Evolutionary conservation across 2,329 filamentous ascomycete genomes (phyloP).

Genomic region (Nigrospora oryzae): DNA sequence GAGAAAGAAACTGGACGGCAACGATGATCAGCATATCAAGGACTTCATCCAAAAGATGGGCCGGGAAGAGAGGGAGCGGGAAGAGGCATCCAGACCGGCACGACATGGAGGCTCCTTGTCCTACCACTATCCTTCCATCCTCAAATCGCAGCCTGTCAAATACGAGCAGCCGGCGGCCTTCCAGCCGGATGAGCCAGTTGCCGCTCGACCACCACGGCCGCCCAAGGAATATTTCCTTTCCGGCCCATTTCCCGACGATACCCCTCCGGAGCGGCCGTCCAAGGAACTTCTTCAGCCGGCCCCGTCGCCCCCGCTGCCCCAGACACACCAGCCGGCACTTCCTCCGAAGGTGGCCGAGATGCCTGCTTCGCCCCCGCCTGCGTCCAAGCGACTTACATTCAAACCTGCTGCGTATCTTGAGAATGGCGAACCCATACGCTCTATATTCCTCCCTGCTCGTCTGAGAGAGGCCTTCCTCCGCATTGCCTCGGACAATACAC

Average conservation of each 20-base stretch:
- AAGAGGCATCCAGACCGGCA: constrained; percentile 4
- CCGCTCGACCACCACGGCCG: constrained; percentile 26
- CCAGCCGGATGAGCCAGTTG: constrained; percentile 5
- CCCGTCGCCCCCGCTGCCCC: constrained; percentile 6
- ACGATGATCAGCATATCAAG: constrained; percentile 12
- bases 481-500: constrained; percentile 69
- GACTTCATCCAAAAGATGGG: constrained; percentile 12
- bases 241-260: constrained; percentile 1
- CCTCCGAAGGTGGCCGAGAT: constrained; percentile 22
- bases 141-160: constrained; percentile 38
- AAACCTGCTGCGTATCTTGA: constrained; percentile 82
- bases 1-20: constrained; percentile 33
- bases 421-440: constrained; percentile 76
- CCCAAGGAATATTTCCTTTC: constrained; percentile 22
- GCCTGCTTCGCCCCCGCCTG: constrained; percentile 10
- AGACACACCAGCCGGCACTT: constrained; percentile 9
- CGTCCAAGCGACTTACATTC: constrained; percentile 62
- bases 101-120: constrained; percentile 8
- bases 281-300: constrained; percentile 16
- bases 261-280: constrained; percentile 18
- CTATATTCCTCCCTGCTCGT: constrained; percentile 73
- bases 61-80: constrained; percentile 7
- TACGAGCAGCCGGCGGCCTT: constrained; percentile 24
- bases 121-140: constrained; percentile 51
- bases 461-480: constrained; percentile 69